Evolutionary conservation across 192 early-diverging fungal genomes (phyloP).

Genomic region (Coemansia sp.): DNA sequence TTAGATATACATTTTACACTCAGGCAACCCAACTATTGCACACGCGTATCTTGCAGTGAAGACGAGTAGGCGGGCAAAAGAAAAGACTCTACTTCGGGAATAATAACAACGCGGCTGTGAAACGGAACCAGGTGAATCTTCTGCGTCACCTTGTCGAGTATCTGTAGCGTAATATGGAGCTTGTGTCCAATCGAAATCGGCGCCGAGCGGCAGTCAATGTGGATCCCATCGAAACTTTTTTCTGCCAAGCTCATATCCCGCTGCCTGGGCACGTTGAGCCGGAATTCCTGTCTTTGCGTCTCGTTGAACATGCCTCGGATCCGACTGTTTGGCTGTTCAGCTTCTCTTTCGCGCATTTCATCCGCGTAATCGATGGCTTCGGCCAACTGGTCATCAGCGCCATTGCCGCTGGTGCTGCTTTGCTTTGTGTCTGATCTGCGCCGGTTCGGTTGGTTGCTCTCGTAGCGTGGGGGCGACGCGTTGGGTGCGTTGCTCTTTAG

Average conservation of each 20-base stretch:
- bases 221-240: constrained; percentile 10
- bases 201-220: constrained; percentile 41
- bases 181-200: constrained; percentile 30
- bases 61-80: constrained; percentile 29
- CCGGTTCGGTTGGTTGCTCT: not conserved
- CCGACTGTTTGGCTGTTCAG: not conserved
- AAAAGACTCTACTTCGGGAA: constrained; percentile 39
- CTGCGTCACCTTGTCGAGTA: not conserved
- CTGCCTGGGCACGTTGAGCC: constrained; percentile 18
- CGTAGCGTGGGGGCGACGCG: not conserved
- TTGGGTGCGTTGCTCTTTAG: not conserved
- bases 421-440: not conserved
- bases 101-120: constrained; percentile 20
- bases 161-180: constrained; percentile 11
- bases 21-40: constrained; percentile 15
- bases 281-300: constrained; percentile 5
- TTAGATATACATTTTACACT: not conserved
- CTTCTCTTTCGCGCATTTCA: not conserved
- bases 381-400: not conserved
- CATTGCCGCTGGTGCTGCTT: too few relatives aligned
- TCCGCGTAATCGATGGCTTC: not conserved
- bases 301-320: constrained; percentile 34
- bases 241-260: not conserved
- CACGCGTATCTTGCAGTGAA: constrained; percentile 25
- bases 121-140: constrained; percentile 39